Evolutionary conservation across 1,284 basidiomycete species (phyloP), one percentile per base, ranked within the genome.

Genomic region (Vanrija pseudolonga): DNA sequence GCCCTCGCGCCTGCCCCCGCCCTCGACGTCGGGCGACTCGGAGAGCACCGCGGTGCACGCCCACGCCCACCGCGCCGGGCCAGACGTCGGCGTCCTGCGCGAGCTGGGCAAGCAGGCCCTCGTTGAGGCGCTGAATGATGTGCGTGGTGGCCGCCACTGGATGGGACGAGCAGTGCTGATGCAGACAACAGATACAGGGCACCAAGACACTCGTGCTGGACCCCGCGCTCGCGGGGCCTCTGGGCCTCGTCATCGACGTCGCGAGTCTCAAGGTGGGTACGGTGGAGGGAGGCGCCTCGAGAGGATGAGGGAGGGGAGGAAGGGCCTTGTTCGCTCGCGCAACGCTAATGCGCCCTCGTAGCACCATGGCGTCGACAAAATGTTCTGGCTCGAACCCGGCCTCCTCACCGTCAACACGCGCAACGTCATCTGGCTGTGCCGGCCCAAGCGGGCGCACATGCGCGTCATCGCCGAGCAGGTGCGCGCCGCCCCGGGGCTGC

Each of bases 321-420:
- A 9, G 24, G 9, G 24, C n/a, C n/a, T n/a, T n/a, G n/a, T 11
- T 26, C 26, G 26, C 2, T 32, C 46, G 5, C 4, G 40, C 20
- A 12, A 8, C 47, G 19, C 6, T 36, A 7, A 43, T 22, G 8
- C 44, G 28, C n/a, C 15, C 39, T 11, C 6, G 2, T 65, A 97
- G 89, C 90, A 97, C 72, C 94, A 98, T 83, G 94, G 92, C 4
- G 93, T 98, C 4, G 95, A 98, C 78, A 96, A 96, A 80, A 95
- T 99, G 88, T 97, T 96, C 76, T 99, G 96, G 96, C 84, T 98
- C 23, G 96, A 98, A 75, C 72, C 85, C 8, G 92, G 91, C 24
- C 86, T 89, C 11, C 77, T 96, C 51, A 84, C 85, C 41, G 88
- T 90, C 1, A 83, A 84, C 3, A 93, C 94, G 4, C 84, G 89